Evolutionary conservation across 1,284 basidiomycete species (phyloP).

Genomic region (Takashimella tepidaria): DNA sequence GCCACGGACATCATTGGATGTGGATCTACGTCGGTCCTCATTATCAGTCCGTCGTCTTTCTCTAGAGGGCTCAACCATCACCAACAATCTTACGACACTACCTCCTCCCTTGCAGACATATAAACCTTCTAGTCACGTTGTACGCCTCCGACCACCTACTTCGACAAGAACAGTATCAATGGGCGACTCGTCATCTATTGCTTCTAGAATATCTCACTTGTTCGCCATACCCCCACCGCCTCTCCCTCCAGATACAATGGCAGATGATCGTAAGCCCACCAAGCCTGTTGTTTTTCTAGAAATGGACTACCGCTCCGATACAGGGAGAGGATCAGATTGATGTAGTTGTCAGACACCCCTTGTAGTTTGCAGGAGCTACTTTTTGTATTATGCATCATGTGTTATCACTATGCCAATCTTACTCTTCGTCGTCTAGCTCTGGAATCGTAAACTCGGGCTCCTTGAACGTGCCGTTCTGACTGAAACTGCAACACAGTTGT

Average conservation of each 20-base stretch:
- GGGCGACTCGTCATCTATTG: not conserved
- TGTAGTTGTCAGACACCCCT: conserved; percentile 25
- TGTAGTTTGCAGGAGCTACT: too few species aligned
- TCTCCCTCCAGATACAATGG: not conserved
- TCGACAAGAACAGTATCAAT: not conserved
- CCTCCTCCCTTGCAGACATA: conserved; percentile 16
- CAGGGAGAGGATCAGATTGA: not conserved
- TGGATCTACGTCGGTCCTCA: conserved; percentile 1
- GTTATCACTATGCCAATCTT: conserved; percentile 1
- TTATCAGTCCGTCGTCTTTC: not conserved
- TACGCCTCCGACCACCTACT: conserved; percentile 24
- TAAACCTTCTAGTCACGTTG: conserved; percentile 11
- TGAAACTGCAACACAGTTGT: too few species aligned
- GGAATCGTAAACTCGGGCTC: conserved; percentile 26
- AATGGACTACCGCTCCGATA: not conserved
- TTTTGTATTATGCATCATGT: conserved; percentile 13
- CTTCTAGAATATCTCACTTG: conserved; percentile 7
- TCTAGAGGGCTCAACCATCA: conserved; percentile 15
- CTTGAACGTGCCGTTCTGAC: conserved; percentile 22
- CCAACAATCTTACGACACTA: conserved; percentile 25
- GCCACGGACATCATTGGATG: conserved; percentile 9
- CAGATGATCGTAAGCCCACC: not conserved
- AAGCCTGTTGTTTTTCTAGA: not conserved
- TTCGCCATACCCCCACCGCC: conserved; percentile 4
- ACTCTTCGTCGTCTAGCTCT: conserved; percentile 16